phyloP scores from a whole-genome alignment of 2,329 filamentous ascomycete genomes.

The Phaeosphaeriaceae sp. region DNA sequence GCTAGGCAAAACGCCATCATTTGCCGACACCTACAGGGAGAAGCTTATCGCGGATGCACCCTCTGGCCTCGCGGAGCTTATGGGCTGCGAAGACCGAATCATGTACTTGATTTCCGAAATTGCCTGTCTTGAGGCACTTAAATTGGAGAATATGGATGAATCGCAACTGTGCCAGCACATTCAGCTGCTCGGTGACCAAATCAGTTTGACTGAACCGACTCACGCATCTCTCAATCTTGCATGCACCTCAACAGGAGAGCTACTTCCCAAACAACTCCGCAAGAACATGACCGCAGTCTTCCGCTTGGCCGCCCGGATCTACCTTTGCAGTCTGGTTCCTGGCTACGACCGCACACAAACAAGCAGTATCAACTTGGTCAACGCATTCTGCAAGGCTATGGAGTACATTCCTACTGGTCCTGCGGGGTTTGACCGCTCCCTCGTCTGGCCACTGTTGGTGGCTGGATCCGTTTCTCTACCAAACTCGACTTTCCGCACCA shows the following conservation, averaged over 20 bases:
- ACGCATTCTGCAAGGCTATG: constrained; percentile 77
- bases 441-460: constrained; percentile 92
- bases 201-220: constrained; percentile 77
- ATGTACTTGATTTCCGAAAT: constrained; percentile 99
- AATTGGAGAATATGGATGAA: constrained; percentile 77
- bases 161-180: constrained; percentile 89
- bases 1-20: constrained; percentile 81
- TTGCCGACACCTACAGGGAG: constrained; percentile 93
- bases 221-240: constrained; percentile 56
- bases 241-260: constrained; percentile 68
- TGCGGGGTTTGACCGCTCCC: constrained; percentile 83
- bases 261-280: constrained; percentile 82
- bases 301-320: constrained; percentile 90
- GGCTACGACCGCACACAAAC: constrained; percentile 79
- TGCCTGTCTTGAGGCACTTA: constrained; percentile 90
- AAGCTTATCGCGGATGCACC: constrained; percentile 74
- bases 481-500: constrained; percentile 74
- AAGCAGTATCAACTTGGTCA: constrained; percentile 77
- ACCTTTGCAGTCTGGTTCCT: constrained; percentile 93
- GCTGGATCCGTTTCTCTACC: constrained; percentile 79
- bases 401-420: constrained; percentile 82
- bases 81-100: constrained; percentile 96
- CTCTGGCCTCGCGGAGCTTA: constrained; percentile 86
- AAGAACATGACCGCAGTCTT: constrained; percentile 90
- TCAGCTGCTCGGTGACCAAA: constrained; percentile 82